Conservation (phyloP, 805 yeast genomes). For the Wickerhamiella vanderwaltii region DNA sequence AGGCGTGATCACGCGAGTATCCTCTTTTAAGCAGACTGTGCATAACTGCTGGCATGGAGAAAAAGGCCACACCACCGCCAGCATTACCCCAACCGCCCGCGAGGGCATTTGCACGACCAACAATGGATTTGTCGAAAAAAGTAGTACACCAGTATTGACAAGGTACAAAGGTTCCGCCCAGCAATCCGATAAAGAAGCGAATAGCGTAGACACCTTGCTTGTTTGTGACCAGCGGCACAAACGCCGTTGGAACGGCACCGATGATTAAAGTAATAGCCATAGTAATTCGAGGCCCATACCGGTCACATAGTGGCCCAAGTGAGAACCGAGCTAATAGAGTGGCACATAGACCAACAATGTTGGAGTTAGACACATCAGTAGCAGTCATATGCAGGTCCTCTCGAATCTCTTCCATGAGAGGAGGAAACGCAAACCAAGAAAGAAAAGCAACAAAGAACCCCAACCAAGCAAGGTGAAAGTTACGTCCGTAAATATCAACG, state of each 20-base stretch:
- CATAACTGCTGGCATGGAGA: conserved; percentile 16
- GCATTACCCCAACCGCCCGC: conserved; percentile 19
- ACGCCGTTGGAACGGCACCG: conserved; percentile 17
- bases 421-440: conserved; percentile 18
- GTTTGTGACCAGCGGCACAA: conserved; percentile 17
- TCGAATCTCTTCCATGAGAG: conserved; percentile 13
- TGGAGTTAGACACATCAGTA: conserved; percentile 14
- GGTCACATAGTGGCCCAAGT: conserved; percentile 16
- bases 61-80: conserved; percentile 19
- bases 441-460: conserved; percentile 17
- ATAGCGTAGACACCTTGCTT: conserved; percentile 23
- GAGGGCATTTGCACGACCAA: conserved; percentile 14
- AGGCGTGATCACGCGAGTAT: conserved; percentile 12
- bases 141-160: conserved; percentile 16
- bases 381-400: conserved; percentile 14
- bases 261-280: conserved; percentile 14
- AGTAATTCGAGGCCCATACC: conserved; percentile 14
- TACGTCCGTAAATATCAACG: conserved; percentile 14
- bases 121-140: conserved; percentile 16
- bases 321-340: conserved; percentile 15
- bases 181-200: conserved; percentile 26
- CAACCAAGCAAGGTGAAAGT: conserved; percentile 14
- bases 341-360: conserved; percentile 15
- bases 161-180: conserved; percentile 22
- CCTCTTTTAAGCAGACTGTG: conserved; percentile 11